Base-by-base conservation (phyloP, 2,329 filamentous ascomycete species). In the Elsinoe fawcettii region DNA sequence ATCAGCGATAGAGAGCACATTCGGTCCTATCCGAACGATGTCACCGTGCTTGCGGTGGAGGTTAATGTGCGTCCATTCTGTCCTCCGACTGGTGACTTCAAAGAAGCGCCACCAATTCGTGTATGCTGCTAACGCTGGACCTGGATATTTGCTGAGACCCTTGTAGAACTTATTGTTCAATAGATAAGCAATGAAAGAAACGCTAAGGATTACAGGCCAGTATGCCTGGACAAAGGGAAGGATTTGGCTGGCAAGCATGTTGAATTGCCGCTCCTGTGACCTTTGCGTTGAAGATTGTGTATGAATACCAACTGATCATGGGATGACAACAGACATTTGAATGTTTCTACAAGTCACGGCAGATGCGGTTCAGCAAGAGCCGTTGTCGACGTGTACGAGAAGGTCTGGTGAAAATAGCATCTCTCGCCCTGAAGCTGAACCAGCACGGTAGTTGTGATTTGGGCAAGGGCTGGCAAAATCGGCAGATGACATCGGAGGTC, bases 41-140 rank as follows among this genome's bases (percentile, higher is more conserved):
- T 87, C 81, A 47, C 88, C 88, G 71, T 89, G 77, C 63, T 88
- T 78, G 12, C 78, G 77, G 67, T 93, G 88, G 0, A 93, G 75
- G 7, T 71, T 75, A 44, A 85, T 78, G 60, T 87, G 84, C 0
- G 85, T 89, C 60, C 80, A 71, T 59, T 93, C 85, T 2, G 87
- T 80, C 37, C 81, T 76, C 51, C 81, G 78, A 7, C 78, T 76
- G 58, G 77, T 83, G 1, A 88, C 86, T 63, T 90, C 85, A 65
- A 79, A 77, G 61, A 90, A 81, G 18, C 88, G 78, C 87, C 88
- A 92, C 77, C 82, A 84, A 66, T 92, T 81, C 11, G 85, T 87
- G 56, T 81, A 75, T 3, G 73, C 84, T 18, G 88, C 88, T 41
- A 88, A 66, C 57, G 84, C 75, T 0, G 85, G 87, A 0, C 88